Percentiles rank a stretch among this genome's conserved stretches.
phyloP scores from a whole-genome alignment of 1,139 yeast species.

The Lodderomyces oxycetoniae region DNA sequence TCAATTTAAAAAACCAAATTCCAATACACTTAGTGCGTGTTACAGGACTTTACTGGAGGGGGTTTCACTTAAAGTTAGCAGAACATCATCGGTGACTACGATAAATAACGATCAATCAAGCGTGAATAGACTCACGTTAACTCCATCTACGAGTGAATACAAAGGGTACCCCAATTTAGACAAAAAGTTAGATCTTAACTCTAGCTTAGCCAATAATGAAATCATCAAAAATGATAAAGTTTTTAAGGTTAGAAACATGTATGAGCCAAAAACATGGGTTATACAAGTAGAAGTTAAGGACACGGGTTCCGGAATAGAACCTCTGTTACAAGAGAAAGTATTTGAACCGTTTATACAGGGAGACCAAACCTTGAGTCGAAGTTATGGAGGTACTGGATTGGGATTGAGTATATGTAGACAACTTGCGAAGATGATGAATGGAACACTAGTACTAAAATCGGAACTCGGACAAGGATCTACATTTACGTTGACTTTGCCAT shows the following conservation, averaged over 20 bases:
- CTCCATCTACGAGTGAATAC: slow-evolving; percentile 2
- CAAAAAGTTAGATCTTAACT: slow-evolving; percentile 8
- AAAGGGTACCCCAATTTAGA: slow-evolving; percentile 10
- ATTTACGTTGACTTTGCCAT: slow-evolving; percentile 74
- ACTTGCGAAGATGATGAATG: slow-evolving; percentile 84
- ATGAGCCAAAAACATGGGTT: slow-evolving; percentile 49
- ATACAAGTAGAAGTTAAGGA: slow-evolving; percentile 76
- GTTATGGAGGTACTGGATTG: slow-evolving; percentile 93
- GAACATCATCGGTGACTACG: slow-evolving; percentile 7
- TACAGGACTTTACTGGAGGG: slow-evolving; percentile 2
- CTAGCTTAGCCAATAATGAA: slow-evolving; percentile 15
- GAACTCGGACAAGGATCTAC: slow-evolving; percentile 73
- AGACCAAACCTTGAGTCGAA: slow-evolving; percentile 86
- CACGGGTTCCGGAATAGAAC: slow-evolving; percentile 90
- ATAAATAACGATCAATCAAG: slow-evolving; percentile 1
- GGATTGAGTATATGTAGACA: slow-evolving; percentile 93
- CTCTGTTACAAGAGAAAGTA: slow-evolving; percentile 71
- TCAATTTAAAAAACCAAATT: slow-evolving; percentile 42
- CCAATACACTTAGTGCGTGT: slow-evolving; percentile 17
- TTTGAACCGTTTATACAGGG: slow-evolving; percentile 97
- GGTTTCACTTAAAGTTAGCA: slow-evolving; percentile 1
- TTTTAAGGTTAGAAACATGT: slow-evolving; percentile 33
- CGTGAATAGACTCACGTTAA: background rate
- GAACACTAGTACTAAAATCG: slow-evolving; percentile 68
- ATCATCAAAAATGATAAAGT: slow-evolving; percentile 32